Percentiles rank a stretch among this genome's conserved stretches.
These are phyloP conservation scores for Pichia insulana DNA, from an alignment of 805 yeast species.

Conservation along the genomic window DNA sequence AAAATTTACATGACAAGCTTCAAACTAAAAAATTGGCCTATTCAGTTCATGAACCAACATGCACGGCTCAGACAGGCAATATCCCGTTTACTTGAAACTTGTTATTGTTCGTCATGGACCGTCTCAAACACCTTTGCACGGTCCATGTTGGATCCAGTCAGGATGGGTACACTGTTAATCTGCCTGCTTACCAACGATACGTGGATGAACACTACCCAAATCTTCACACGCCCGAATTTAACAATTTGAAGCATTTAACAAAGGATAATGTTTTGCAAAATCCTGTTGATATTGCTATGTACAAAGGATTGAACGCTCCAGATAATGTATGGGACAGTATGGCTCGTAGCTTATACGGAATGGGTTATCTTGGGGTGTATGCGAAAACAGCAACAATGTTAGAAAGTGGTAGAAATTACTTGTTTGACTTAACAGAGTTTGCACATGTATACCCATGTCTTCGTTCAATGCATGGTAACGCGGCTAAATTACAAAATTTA, in stretches of 20 bases:
- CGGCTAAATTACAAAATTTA: not conserved
- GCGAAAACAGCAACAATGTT: constrained; percentile 8
- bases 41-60: too few relatives aligned
- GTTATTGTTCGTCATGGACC: too few relatives aligned
- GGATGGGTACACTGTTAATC: too few relatives aligned
- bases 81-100: too few relatives aligned
- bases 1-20: too few relatives aligned
- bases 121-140: too few relatives aligned
- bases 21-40: too few relatives aligned
- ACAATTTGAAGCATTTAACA: not conserved
- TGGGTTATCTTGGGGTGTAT: constrained; percentile 10
- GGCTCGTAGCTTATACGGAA: constrained; percentile 2
- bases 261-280: constrained; percentile 6
- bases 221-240: not conserved
- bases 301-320: constrained; percentile 3
- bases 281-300: constrained; percentile 4
- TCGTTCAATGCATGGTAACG: constrained; percentile 1
- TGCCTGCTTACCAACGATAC: too few relatives aligned
- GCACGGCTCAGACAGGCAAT: too few relatives aligned
- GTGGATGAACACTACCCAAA: not conserved
- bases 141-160: too few relatives aligned
- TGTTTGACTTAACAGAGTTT: constrained; percentile 9
- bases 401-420: constrained; percentile 5
- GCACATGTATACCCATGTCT: constrained; percentile 10
- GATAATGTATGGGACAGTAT: constrained; percentile 10